Conservation (phyloP, 2,329 filamentous ascomycete genomes). For the Intubia oerlemansii region DNA sequence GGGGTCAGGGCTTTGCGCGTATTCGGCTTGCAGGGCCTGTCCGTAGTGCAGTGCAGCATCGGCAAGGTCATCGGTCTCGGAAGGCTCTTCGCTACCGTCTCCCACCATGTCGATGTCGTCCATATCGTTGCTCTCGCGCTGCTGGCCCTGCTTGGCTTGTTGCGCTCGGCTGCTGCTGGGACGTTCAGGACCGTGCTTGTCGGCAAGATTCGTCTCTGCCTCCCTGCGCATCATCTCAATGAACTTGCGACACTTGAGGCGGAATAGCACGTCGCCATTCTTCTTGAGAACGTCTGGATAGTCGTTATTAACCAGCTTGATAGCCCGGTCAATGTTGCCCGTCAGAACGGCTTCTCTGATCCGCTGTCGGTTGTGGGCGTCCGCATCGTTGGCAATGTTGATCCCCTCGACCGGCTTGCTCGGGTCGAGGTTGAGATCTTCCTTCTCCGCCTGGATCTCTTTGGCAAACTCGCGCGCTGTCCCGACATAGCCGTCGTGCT, state of each 20-base stretch:
- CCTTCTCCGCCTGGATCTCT: slow-evolving; percentile 56
- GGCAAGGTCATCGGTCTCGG: slow-evolving; percentile 27
- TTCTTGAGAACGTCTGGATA: slow-evolving; percentile 65
- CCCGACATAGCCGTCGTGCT: slow-evolving; percentile 89
- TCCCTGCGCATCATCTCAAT: slow-evolving; percentile 77
- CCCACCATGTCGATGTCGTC: slow-evolving; percentile 34
- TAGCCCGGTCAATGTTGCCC: slow-evolving; percentile 74
- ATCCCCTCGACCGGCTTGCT: slow-evolving; percentile 31
- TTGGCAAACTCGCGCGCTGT: slow-evolving; percentile 74
- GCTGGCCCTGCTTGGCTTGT: slow-evolving; percentile 12
- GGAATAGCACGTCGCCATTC: slow-evolving; percentile 73
- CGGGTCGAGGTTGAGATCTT: slow-evolving; percentile 40
- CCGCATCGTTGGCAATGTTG: slow-evolving; percentile 58
- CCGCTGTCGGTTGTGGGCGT: slow-evolving; percentile 71
- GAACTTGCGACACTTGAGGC: slow-evolving; percentile 73
- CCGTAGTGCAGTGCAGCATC: slow-evolving; percentile 59
- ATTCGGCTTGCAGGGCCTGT: slow-evolving; percentile 56
- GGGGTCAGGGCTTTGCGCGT: slow-evolving; percentile 44
- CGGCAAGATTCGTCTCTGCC: too few relatives aligned
- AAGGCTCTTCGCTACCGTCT: slow-evolving; percentile 15
- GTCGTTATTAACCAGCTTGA: slow-evolving; percentile 58
- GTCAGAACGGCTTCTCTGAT: slow-evolving; percentile 76
- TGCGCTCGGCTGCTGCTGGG: too few relatives aligned
- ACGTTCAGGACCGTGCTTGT: too few relatives aligned
- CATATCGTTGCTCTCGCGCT: slow-evolving; percentile 31